A percentile compares a stretch with the other conserved stretches of the same genome.
Evolutionary conservation across 306 rosid genomes (phyloP).

Genomic region (Medicago arabica): DNA sequence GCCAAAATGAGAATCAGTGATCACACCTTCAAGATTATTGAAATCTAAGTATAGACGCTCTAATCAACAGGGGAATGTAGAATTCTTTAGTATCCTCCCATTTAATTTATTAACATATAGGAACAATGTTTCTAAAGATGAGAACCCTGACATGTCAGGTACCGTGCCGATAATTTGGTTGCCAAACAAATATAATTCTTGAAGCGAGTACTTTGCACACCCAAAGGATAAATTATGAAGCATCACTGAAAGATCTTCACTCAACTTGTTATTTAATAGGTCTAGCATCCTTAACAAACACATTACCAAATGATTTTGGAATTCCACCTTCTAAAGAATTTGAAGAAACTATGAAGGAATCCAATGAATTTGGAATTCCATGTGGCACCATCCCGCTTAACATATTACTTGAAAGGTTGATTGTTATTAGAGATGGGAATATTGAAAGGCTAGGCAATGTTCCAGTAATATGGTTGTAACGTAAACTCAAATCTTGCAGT

Average conservation of each 20-base stretch:
- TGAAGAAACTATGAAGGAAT: neutral
- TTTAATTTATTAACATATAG: neutral
- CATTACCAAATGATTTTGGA: slow-evolving; percentile 27
- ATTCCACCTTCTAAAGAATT: slow-evolving; percentile 33
- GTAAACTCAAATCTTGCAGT: neutral
- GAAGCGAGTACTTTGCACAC: slow-evolving; percentile 11
- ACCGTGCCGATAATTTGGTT: slow-evolving; percentile 29
- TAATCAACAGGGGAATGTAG: neutral
- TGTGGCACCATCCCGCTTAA: slow-evolving; percentile 28
- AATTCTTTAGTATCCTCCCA: neutral
- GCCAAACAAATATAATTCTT: neutral
- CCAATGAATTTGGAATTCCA: too few relatives aligned
- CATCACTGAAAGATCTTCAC: neutral
- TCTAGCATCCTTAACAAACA: neutral
- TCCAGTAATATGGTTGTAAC: neutral
- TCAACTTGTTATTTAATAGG: neutral
- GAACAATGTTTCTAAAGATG: neutral
- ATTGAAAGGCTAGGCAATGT: slow-evolving; percentile 3
- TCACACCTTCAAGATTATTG: neutral
- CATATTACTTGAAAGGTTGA: neutral
- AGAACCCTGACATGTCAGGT: neutral
- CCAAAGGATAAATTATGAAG: neutral
- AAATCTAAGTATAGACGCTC: neutral
- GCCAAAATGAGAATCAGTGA: slow-evolving; percentile 20
- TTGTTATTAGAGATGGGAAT: neutral